Conservation (phyloP, 164 flowering plant species). For the Nelumbo lutea region DNA sequence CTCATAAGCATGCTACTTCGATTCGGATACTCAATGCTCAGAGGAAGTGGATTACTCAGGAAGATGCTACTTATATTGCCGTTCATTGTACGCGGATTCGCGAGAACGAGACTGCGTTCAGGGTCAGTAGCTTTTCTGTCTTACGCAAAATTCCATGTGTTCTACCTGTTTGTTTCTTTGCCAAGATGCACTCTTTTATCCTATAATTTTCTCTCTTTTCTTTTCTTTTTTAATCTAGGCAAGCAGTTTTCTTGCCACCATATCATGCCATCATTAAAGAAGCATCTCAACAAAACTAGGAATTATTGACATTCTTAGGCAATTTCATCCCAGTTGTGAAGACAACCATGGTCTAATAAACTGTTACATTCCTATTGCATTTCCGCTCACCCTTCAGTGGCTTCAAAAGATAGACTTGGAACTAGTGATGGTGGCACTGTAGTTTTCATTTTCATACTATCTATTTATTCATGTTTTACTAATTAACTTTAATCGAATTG, state of each 20-base stretch:
- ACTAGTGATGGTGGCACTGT: too few species aligned
- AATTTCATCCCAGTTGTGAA: too few species aligned
- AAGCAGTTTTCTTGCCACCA: too few species aligned
- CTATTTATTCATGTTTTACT: too few species aligned
- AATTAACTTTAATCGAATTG: too few species aligned
- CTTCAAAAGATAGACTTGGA: too few species aligned
- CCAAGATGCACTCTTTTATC: neutral
- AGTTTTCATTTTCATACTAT: too few species aligned
- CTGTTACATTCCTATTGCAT: too few species aligned
- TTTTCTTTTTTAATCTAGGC: neutral
- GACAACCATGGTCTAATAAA: too few species aligned
- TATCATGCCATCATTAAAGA: neutral
- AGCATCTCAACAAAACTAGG: neutral
- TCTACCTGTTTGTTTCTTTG: constrained; percentile 5
- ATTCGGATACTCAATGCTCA: constrained; percentile 65
- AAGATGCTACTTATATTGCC: constrained; percentile 65
- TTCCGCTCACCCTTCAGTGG: too few species aligned
- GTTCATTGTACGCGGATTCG: constrained; percentile 84
- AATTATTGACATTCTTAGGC: neutral
- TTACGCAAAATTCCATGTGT: neutral
- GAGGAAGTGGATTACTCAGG: constrained; percentile 78
- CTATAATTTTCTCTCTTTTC: neutral
- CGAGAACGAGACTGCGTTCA: constrained; percentile 64
- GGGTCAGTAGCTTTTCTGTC: constrained; percentile 31
- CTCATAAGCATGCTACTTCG: constrained; percentile 49